Evolutionary conservation across 2,329 filamentous ascomycete species (phyloP).

Genomic region (Neofusicoccum umdonicola): DNA sequence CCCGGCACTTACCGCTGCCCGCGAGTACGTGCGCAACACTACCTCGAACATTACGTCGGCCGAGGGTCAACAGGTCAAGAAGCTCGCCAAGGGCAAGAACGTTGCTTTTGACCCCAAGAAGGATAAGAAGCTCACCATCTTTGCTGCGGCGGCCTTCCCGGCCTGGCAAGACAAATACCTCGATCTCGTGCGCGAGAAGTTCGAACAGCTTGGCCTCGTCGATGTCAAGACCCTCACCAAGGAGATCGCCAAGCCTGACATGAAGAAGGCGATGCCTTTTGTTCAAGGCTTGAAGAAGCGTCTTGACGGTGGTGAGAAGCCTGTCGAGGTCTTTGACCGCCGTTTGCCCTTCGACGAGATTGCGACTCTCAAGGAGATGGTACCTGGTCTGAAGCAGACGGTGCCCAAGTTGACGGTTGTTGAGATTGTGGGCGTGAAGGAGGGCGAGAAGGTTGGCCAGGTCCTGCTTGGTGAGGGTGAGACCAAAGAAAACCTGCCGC

Average conservation of each 20-base stretch:
- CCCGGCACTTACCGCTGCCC: conserved; percentile 69
- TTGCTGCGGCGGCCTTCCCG: conserved; percentile 75
- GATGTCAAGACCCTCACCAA: conserved; percentile 81
- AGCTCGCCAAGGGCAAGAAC: conserved; percentile 88
- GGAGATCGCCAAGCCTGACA: conserved; percentile 79
- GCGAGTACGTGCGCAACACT: conserved; percentile 75
- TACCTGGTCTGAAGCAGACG: conserved; percentile 73
- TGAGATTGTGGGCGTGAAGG: conserved; percentile 69
- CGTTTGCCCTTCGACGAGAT: conserved; percentile 87
- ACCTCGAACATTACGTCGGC: conserved; percentile 79
- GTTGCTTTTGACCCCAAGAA: conserved; percentile 83
- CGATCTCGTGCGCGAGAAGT: conserved; percentile 70
- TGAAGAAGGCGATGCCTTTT: conserved; percentile 99
- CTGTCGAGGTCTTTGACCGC: conserved; percentile 71
- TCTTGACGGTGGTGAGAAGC: conserved; percentile 66
- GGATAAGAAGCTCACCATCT: conserved; percentile 88
- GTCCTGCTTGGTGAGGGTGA: conserved; percentile 58
- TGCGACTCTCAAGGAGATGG: conserved; percentile 72
- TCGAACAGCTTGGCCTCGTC: conserved; percentile 63
- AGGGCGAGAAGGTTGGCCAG: conserved; percentile 64
- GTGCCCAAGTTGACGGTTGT: conserved; percentile 67
- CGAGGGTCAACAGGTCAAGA: conserved; percentile 80
- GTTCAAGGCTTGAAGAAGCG: conserved; percentile 83
- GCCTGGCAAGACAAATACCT: conserved; percentile 91
- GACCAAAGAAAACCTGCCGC: conserved; percentile 57